Percentiles rank a stretch among this genome's conserved stretches.
Evolutionary conservation across 2,329 filamentous ascomycete genomes (phyloP).

Genomic region (Verticillium klebahnii): DNA sequence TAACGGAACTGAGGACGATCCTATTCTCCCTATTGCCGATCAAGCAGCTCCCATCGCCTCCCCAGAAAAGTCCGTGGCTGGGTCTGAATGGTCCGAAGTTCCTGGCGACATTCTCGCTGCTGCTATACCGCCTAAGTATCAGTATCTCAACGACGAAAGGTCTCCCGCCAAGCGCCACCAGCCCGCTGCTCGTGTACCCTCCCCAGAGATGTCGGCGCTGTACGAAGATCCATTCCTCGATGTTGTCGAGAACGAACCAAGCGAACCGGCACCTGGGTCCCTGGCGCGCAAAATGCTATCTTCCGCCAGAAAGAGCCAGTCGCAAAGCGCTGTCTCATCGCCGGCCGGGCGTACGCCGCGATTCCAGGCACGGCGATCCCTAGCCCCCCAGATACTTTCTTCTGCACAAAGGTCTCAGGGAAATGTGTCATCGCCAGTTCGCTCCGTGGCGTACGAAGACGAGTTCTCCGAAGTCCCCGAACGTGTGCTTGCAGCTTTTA

Average conservation of each 20-base stretch:
- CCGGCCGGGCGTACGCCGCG: neutral
- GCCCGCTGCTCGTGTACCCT: neutral
- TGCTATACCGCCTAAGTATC: slow-evolving; percentile 32
- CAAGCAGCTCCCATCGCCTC: neutral
- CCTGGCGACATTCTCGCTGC: slow-evolving; percentile 45
- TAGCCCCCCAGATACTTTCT: neutral
- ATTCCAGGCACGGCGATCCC: neutral
- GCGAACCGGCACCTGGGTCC: neutral
- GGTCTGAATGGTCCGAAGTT: slow-evolving; percentile 39
- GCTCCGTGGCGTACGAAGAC: slow-evolving; percentile 40
- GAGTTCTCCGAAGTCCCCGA: slow-evolving; percentile 52
- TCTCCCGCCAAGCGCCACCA: neutral
- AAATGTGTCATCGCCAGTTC: neutral
- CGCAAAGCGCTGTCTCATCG: neutral
- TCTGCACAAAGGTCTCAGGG: neutral
- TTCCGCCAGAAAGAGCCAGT: neutral
- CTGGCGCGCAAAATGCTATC: neutral
- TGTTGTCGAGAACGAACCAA: neutral
- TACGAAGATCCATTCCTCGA: neutral
- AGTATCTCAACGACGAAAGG: neutral
- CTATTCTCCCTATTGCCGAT: neutral
- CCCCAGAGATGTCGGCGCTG: neutral
- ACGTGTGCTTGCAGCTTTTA: neutral
- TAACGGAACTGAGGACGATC: slow-evolving; percentile 8
- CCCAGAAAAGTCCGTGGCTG: neutral